These are phyloP conservation scores for Fusarium cyanostomum DNA, from an alignment of 2,329 filamentous ascomycete genomes.

Conservation along the genomic window DNA sequence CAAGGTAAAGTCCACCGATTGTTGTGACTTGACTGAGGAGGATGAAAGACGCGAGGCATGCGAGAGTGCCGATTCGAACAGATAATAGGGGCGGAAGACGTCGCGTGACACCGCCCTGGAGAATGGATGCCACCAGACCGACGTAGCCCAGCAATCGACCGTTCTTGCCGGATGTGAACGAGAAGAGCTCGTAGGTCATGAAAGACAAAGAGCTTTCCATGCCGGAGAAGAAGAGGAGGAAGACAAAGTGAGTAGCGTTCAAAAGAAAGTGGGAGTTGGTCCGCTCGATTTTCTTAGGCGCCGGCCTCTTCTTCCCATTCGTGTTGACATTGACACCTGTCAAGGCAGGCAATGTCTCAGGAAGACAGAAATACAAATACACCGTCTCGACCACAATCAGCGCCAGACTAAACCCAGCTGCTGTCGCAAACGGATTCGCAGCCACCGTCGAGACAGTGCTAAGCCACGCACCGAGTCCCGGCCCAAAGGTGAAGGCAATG, in stretches of 20 bases:
- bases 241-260: constrained; percentile 86
- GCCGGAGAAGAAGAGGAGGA: constrained; percentile 96
- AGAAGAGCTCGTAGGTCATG: constrained; percentile 95
- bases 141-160: constrained; percentile 90
- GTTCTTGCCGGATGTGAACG: constrained; percentile 80
- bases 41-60: constrained; percentile 82
- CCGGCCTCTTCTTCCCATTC: constrained; percentile 22
- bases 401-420: constrained; percentile 85
- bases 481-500: constrained; percentile 96
- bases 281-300: constrained; percentile 53
- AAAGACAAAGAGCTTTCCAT: constrained; percentile 99
- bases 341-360: constrained; percentile 81
- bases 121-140: constrained; percentile 87
- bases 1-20: constrained; percentile 77
- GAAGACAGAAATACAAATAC: constrained; percentile 85
- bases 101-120: constrained; percentile 91
- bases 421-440: constrained; percentile 92
- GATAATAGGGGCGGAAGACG: constrained; percentile 83
- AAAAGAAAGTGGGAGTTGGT: constrained; percentile 87
- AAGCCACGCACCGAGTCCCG: constrained; percentile 87
- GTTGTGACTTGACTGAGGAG: constrained; percentile 77
- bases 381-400: constrained; percentile 87
- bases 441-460: constrained; percentile 80
- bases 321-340: constrained; percentile 46
- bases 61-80: constrained; percentile 80